Base-by-base conservation (phyloP, 768 basidiomycete genomes). In the Amanita muscaria region DNA sequence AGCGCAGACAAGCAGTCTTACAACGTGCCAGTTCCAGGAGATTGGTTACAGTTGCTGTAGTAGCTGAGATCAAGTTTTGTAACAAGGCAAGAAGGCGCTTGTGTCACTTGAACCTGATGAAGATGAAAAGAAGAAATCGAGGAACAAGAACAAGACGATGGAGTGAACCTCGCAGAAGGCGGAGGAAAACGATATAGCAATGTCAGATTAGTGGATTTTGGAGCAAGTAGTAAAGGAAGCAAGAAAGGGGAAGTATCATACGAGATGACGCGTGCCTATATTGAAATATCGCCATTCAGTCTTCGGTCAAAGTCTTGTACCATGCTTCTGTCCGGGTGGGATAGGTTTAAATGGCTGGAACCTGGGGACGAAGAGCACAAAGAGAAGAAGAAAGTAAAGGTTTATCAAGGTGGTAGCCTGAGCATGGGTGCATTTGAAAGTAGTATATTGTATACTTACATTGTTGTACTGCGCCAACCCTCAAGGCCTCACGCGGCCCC, bases 41-140 rank as follows among this genome's bases (percentile, higher is more conserved):
- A 98, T 61, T 98, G 90, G 75, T 97, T 33, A 93, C 92, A 5
- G 88, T 99, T 37, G 94, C 90, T 2, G 93, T 98, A 4, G 80
- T 99, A 11, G 94, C 92, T 2, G 90, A 94, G 60, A 78, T 91
- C 16, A 82, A 89, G 2, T n/a, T n/a, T n/a, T n/a, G n/a, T n/a
- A n/a, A n/a, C 82, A 81, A 5, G 68, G 93, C 57, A 80, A 76
- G 51, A 76, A 73, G 46, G 80, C 83, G 23, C 84, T 83, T 39
- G 77, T 83, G n/a, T 58, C 72, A 10, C 59, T 74, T 5, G 73
- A 63, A 24, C 68, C 67, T 21, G 74, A 77, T 38, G 72, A 69
- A 5, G 66, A 64, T n/a, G 66, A 66, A 2, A 65, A 60, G 10
- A 34, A 33, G 3, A 42, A 33, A 14, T 4, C n/a, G 12, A 55